Base-by-base conservation (phyloP, 2,329 filamentous ascomycete species). In the Fusarium albosuccineum region DNA sequence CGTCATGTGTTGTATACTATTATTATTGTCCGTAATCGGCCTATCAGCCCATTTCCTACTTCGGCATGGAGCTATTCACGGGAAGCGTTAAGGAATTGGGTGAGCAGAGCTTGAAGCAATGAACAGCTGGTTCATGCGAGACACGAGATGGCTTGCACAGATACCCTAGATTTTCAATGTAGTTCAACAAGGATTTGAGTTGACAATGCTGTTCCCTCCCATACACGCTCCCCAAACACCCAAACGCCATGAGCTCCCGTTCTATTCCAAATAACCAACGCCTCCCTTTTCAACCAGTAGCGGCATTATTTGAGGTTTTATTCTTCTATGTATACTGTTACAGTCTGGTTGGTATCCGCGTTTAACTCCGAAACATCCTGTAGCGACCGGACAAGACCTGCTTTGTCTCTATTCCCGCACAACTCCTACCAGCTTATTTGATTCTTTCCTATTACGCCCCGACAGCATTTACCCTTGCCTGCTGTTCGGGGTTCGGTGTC, bases 401-500 rank as follows among this genome's bases (percentile, higher is more conserved):
- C 51, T 62, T 60, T 33, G 51, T 58, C 53, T 63, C 42, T 42
- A 13, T 34, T 34, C 44, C 22, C 27, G 27, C 16, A 34, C 14
- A n/a, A 39, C 27, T 34, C 22, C 34, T 44, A 29, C 6, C 5
- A 7, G 27, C 10, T 33, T 5, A n/a, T 8, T 11, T 11, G 11
- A 42, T 45, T 14, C 14, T 10, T 13, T 16, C n/a, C 46, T 22
- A 44, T 13, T 60, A 70, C 6, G 64, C 72, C 33, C 68, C 63
- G 36, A 72, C 62, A 10, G 67, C 71, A 40, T 74, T 73, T 34
- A 75, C 46, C 39, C 67, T 73, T 52, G 74, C 66, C 76, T 84
- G 81, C 68, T 79, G 71, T 73, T 85, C 83, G 5, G 82, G 83
- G 56, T 81, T 83, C 2, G 84, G 84, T 8, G 84, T 86, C 64